Evolutionary conservation across 495 filamentous ascomycete genomes (phyloP), one percentile per base, ranked within the genome.

Genomic region (Podospora pseudocomata): DNA sequence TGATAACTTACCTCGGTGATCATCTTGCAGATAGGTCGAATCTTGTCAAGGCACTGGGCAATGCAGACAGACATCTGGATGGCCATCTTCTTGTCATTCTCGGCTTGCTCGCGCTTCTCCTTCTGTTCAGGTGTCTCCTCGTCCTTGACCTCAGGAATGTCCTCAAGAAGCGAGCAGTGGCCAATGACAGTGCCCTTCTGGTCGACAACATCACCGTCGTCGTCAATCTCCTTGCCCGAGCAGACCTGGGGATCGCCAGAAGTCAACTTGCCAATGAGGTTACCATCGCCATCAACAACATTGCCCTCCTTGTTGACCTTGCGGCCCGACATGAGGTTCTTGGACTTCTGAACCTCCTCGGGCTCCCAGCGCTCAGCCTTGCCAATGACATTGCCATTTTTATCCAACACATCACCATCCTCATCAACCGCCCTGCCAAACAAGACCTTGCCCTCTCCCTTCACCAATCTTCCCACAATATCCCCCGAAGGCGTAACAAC

Each of bases 1-100:
- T 23, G 20, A 20, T 32, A 28, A 75, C 86, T 77, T 86, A 3
- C 39, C 39, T 49, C 39, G 39, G 86, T 89, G 79, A 97, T 97
- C 85, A 92, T 87, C 77, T 92, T 92, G 85, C 90, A 90, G 70
- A 97, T 85, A 3, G 94, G 94, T 71, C 90, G 87, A 73, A 97
- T 86, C 71, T 87, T 89, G 66, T 97, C 93, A 1, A 97, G 81
- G 3, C 91, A 92, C 75, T 92, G 89, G 67, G 86, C 82, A 71
- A 96, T 86, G 76, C 93, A 92, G 63, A 74, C 77, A 7, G 84
- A 76, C 86, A 97, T 92, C 83, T 91, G 91, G 55, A 86, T 83
- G 0, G 94, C 94, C 63, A 97, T 82, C 79, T 93, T 86, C 60
- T 79, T 81, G 74, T 96, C 92, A 60, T 88, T 79, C 73, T 90